Conservation (phyloP, 129 eudicot species). For the Cynara cardunculus region DNA sequence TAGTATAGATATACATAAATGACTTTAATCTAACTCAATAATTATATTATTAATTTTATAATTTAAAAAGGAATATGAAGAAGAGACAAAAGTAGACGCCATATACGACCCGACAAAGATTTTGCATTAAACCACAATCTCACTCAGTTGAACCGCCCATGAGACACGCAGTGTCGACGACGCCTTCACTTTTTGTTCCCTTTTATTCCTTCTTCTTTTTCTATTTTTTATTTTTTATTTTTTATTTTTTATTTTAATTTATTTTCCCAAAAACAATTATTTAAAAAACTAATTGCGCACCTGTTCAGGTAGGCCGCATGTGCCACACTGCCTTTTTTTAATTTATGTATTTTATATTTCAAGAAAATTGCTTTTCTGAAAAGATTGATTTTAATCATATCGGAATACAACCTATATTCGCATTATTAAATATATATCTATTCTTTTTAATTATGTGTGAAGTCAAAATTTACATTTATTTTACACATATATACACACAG, state of each 20-base stretch:
- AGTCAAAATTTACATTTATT: too few species aligned
- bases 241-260: neutral
- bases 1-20: too few species aligned
- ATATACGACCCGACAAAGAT: constrained; percentile 46
- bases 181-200: constrained; percentile 15
- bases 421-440: too few species aligned
- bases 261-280: neutral
- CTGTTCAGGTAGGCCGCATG: constrained; percentile 5
- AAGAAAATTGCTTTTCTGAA: neutral
- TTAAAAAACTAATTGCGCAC: neutral
- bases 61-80: too few species aligned
- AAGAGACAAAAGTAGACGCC: constrained; percentile 40
- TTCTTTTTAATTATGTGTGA: too few species aligned
- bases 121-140: constrained; percentile 30
- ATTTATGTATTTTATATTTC: neutral
- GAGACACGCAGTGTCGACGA: constrained; percentile 13
- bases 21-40: too few species aligned
- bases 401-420: too few species aligned
- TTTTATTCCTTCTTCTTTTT: neutral
- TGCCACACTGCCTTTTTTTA: neutral
- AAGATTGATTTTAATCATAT: neutral
- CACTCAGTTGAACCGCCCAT: constrained; percentile 21
- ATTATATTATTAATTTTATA: too few species aligned
- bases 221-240: neutral
- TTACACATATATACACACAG: too few species aligned